These are phyloP conservation scores for Neurospora discreta DNA, from an alignment of 495 filamentous ascomycete genomes.

Conservation along the genomic window DNA sequence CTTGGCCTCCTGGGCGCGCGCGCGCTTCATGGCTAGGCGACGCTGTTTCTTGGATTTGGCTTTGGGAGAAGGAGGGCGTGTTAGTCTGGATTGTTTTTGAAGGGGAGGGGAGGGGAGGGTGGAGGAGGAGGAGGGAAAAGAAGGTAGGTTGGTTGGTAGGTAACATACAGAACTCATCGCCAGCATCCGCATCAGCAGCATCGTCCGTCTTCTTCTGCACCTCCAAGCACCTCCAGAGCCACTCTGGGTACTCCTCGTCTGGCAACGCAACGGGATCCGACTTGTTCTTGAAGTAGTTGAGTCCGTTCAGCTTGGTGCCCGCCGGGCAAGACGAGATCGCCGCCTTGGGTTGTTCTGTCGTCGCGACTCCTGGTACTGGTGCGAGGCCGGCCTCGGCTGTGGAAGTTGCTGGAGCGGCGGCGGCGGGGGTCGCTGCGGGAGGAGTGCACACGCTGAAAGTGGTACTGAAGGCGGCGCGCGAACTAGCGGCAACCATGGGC, in stretches of 20 bases:
- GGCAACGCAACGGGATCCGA: constrained; percentile 62
- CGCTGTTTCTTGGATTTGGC: constrained; percentile 75
- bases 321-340: constrained; percentile 40
- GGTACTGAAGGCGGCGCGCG: constrained; percentile 19
- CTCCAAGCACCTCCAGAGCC: constrained; percentile 76
- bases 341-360: constrained; percentile 5
- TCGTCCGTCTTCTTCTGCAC: constrained; percentile 34
- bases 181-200: constrained; percentile 32
- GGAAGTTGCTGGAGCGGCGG: constrained; percentile 9
- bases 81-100: background rate
- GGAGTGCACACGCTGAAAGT: constrained; percentile 17
- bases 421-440: constrained; percentile 13
- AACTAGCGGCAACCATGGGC: constrained; percentile 2
- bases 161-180: constrained; percentile 65
- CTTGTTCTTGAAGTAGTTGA: constrained; percentile 75
- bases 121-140: background rate
- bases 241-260: constrained; percentile 80
- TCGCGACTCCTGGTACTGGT: background rate
- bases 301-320: constrained; percentile 63
- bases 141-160: background rate
- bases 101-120: background rate
- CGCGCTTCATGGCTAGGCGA: constrained; percentile 51
- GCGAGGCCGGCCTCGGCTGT: background rate
- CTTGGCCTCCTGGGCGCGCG: constrained; percentile 52
- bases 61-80: constrained; percentile 12